Conservation (phyloP, 768 basidiomycete genomes). For the Leccinum ochraceum region DNA sequence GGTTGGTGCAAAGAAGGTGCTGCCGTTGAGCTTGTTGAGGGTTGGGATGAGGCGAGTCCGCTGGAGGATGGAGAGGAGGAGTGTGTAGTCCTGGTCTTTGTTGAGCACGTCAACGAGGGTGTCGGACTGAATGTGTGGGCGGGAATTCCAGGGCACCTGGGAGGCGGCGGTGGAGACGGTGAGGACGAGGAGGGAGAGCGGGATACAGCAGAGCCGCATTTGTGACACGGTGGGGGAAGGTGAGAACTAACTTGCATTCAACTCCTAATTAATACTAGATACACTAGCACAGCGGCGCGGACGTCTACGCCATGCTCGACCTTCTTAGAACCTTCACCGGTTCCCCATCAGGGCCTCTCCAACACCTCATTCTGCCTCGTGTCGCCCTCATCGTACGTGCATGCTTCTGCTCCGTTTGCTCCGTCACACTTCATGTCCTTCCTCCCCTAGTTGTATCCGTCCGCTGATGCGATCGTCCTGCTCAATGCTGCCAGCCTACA, state of each 20-base stretch:
- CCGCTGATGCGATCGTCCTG: conserved; percentile 67
- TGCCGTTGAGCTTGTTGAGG: conserved; percentile 78
- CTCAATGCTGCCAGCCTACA: conserved; percentile 68
- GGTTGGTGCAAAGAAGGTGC: conserved; percentile 93
- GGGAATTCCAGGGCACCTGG: conserved; percentile 27
- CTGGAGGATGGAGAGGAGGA: conserved; percentile 76
- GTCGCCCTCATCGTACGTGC: conserved; percentile 60
- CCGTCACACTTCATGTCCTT: not conserved
- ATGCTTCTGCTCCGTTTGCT: not conserved
- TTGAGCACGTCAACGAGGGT: conserved; percentile 82
- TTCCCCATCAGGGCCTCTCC: conserved; percentile 54
- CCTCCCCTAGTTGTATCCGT: conserved; percentile 61
- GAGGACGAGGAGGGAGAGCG: conserved; percentile 35
- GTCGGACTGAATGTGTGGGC: conserved; percentile 35
- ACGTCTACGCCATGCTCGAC: conserved; percentile 42
- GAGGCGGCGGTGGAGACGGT: conserved; percentile 16
- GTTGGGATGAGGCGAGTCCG: conserved; percentile 87
- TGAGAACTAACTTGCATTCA: not conserved
- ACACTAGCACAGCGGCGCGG: no score
- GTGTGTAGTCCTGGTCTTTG: conserved; percentile 73
- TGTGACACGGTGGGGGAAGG: not conserved
- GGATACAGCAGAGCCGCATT: conserved; percentile 39
- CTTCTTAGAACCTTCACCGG: conserved; percentile 47
- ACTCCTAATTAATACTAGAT: not conserved
- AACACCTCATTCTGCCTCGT: conserved; percentile 56